phyloP scores from a whole-genome alignment of 768 basidiomycete genomes.

The Tricholoma saponaceum region DNA sequence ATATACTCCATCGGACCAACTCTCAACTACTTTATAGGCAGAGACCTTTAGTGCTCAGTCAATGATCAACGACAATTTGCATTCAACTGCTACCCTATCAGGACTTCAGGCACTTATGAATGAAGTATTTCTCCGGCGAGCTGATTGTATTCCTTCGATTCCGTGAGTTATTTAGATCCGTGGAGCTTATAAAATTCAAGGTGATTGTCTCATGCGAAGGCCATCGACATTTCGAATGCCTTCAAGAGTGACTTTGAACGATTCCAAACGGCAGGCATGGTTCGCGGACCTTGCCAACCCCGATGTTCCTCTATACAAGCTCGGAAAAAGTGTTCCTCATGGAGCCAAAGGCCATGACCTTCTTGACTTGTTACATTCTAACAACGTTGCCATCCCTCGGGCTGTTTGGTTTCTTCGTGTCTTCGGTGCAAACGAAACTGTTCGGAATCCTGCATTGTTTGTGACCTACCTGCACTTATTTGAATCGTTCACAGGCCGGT shows the following conservation, averaged over 20 bases:
- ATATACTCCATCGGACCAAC: background rate
- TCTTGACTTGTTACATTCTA: slow-evolving; percentile 70
- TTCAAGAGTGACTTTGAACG: slow-evolving; percentile 76
- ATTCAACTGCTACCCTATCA: slow-evolving; percentile 45
- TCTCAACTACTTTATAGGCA: slow-evolving; percentile 35
- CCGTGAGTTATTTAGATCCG: slow-evolving; percentile 46
- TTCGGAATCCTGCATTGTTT: slow-evolving; percentile 24
- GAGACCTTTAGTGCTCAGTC: slow-evolving; percentile 61
- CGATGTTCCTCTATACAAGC: slow-evolving; percentile 72
- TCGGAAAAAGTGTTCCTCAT: slow-evolving; percentile 84
- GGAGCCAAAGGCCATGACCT: slow-evolving; percentile 84
- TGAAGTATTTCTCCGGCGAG: slow-evolving; percentile 64
- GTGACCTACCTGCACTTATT: background rate
- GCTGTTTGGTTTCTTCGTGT: slow-evolving; percentile 89
- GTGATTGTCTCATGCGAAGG: slow-evolving; percentile 28
- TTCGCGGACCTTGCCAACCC: slow-evolving; percentile 80
- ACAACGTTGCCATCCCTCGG: slow-evolving; percentile 73
- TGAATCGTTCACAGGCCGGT: slow-evolving; percentile 47
- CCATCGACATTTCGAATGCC: slow-evolving; percentile 74
- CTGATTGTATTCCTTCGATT: slow-evolving; percentile 51
- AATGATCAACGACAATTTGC: slow-evolving; percentile 46
- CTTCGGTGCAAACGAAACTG: slow-evolving; percentile 84
- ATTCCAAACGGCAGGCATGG: slow-evolving; percentile 77
- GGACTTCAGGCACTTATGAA: slow-evolving; percentile 75
- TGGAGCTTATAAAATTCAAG: background rate